Conservation (phyloP, 768 basidiomycete genomes). For the Tricholoma terreum region DNA sequence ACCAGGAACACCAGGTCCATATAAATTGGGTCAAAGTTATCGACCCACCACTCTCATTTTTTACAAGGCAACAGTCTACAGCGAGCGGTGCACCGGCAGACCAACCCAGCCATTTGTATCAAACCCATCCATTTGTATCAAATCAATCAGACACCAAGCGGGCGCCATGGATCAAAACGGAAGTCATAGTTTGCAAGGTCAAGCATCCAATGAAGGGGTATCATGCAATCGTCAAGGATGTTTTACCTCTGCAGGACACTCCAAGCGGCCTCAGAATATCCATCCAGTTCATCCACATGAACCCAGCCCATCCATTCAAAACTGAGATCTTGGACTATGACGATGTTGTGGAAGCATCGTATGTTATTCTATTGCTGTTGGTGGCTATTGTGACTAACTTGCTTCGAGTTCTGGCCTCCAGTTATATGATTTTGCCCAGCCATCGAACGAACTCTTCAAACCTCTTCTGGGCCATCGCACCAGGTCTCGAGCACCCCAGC, state of each 20-base stretch:
- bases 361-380: background rate
- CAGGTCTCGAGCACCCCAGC: background rate
- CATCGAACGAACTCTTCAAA: background rate
- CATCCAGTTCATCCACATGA: background rate
- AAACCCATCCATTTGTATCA: background rate
- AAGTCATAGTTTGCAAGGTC: background rate
- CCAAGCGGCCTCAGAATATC: background rate
- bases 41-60: background rate
- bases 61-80: background rate
- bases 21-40: conserved; percentile 4
- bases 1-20: background rate
- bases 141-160: background rate
- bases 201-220: conserved; percentile 1
- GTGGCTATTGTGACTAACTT: background rate
- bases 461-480: background rate
- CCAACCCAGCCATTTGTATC: background rate
- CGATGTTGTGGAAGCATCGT: background rate
- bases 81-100: background rate
- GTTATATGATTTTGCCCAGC: background rate
- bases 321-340: background rate
- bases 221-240: background rate
- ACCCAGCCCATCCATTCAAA: background rate
- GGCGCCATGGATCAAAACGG: background rate
- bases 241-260: conserved; percentile 1
- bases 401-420: background rate